These are phyloP conservation scores for Suillus brevipes DNA, from an alignment of 768 basidiomycete species.

Conservation along the genomic window DNA sequence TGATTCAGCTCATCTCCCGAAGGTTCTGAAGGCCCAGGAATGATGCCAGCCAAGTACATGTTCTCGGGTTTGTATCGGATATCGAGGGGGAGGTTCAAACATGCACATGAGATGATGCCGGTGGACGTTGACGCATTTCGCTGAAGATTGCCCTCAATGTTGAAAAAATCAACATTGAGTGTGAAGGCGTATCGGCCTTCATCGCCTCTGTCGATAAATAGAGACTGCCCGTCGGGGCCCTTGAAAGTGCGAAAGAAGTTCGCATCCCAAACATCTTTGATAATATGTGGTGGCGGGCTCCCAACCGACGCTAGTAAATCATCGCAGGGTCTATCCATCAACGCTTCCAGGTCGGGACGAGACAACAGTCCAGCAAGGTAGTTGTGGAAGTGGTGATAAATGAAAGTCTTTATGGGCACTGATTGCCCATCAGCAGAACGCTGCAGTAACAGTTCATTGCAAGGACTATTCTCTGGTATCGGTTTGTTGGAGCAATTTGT, in stretches of 20 bases:
- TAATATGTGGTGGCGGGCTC: not conserved
- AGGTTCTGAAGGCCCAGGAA: slow-evolving; percentile 40
- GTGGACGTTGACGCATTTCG: slow-evolving; percentile 28
- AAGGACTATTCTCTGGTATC: not conserved
- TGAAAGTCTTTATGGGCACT: not conserved
- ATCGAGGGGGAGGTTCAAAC: slow-evolving; percentile 36
- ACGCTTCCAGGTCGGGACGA: slow-evolving; percentile 6
- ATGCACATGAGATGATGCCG: slow-evolving; percentile 18
- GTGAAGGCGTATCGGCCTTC: slow-evolving; percentile 33
- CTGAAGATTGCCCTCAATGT: slow-evolving; percentile 29
- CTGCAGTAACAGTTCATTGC: not conserved
- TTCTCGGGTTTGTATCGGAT: slow-evolving; percentile 38
- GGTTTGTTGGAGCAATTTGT: slow-evolving; percentile 8
- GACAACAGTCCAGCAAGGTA: not conserved
- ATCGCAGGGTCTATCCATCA: slow-evolving; percentile 15
- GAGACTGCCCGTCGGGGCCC: slow-evolving; percentile 17
- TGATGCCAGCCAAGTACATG: slow-evolving; percentile 38
- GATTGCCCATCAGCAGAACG: not conserved
- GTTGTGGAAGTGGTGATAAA: not conserved
- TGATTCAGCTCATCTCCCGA: slow-evolving; percentile 34
- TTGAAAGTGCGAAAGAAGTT: slow-evolving; percentile 29
- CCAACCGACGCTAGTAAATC: not conserved
- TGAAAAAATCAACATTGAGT: slow-evolving; percentile 38
- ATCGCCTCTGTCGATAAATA: slow-evolving; percentile 14
- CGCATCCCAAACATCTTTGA: slow-evolving; percentile 14